Percentiles rank a stretch among this genome's conserved stretches.
phyloP scores from a whole-genome alignment of 225 moss, liverwort and hornwort genomes.

The Ulota crispa region DNA sequence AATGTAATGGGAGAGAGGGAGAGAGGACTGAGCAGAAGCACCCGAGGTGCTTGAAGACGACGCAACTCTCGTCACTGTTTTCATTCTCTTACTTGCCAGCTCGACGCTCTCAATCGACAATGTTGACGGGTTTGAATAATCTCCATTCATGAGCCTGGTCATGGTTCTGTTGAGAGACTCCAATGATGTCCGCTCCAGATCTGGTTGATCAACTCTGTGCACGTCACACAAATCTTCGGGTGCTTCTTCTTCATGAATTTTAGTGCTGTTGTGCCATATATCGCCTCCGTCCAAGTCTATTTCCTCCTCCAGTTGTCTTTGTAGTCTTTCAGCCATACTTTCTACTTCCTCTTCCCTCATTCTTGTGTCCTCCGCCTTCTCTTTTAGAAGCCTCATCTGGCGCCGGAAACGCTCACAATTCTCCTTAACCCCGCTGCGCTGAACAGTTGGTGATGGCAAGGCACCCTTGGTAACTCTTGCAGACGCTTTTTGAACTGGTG shows the following conservation, averaged over 20 bases:
- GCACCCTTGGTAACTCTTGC: neutral
- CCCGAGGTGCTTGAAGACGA: slow-evolving; percentile 57
- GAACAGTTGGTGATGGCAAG: slow-evolving; percentile 1
- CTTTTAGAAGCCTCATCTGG: slow-evolving; percentile 72
- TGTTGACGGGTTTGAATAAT: slow-evolving; percentile 12
- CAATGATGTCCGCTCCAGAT: slow-evolving; percentile 28
- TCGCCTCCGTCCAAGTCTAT: slow-evolving; percentile 30
- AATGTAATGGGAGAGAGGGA: slow-evolving; percentile 89
- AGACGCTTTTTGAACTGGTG: slow-evolving; percentile 29
- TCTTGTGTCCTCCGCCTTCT: slow-evolving; percentile 57
- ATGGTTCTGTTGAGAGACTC: slow-evolving; percentile 47
- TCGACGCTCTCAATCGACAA: neutral
- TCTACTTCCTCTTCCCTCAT: slow-evolving; percentile 55
- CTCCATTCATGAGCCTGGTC: slow-evolving; percentile 37
- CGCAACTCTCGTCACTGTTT: slow-evolving; percentile 34
- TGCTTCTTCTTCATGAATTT: slow-evolving; percentile 4
- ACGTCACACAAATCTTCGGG: slow-evolving; percentile 13
- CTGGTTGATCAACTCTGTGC: slow-evolving; percentile 21
- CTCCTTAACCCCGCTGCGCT: slow-evolving; percentile 52
- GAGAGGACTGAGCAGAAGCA: slow-evolving; percentile 63
- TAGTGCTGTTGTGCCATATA: neutral
- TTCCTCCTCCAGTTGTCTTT: slow-evolving; percentile 29
- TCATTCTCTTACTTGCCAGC: neutral
- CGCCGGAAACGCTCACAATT: slow-evolving; percentile 76
- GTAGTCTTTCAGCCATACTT: slow-evolving; percentile 40